Evolutionary conservation across 2,329 filamentous ascomycete species (phyloP), one percentile per base, ranked within the genome.

Genomic region (Aspergillus clavatus): DNA sequence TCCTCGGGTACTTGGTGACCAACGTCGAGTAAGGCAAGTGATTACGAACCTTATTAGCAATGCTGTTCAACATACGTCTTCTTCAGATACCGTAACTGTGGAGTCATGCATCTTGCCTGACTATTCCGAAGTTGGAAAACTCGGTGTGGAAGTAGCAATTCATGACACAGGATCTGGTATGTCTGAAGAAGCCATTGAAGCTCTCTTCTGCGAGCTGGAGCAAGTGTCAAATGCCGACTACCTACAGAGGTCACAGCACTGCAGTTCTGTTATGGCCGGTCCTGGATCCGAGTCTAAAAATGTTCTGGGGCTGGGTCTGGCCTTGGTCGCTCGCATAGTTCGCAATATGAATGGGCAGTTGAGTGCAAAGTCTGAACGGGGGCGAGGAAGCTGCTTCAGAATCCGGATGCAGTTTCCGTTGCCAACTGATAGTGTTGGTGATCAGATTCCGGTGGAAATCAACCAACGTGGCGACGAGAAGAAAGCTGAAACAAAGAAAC

Each of bases 331-430:
- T 12, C 81, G 89, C 28, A 87, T 89, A 27, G 77, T 95, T 24
- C 80, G 83, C n/a, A 95, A 89, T 59, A 93, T 95, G 87, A 84
- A 91, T 47, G 90, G 89, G 0, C 89, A 95, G 58, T 67, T 95
- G 23, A 81, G 88, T 1, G 70, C 95, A 1, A 91, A 89, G 58
- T 95, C 89, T 0, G 87, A 93, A 57, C 79, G 86, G 60, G 86
- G 86, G 2, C 86, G 84, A 56, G 89, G 90, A 0, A 90, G 89
- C 14, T 78, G 86, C 42, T 95, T 95, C 52, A 82, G 89, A 16
- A 80, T 95, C 19, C 81, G 87, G 51, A 71, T 95, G 23, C 84
- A 86, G 0, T 93, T 95, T 52, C 75, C 82, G 6, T 61, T 90
- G 1, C 82, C 81, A 0, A 52, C 59, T 2, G 56, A 55, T 16